Percentiles rank a stretch among this genome's conserved stretches.
Evolutionary conservation across 2,329 filamentous ascomycete species (phyloP).

Genomic region (Graphilbum sp.): DNA sequence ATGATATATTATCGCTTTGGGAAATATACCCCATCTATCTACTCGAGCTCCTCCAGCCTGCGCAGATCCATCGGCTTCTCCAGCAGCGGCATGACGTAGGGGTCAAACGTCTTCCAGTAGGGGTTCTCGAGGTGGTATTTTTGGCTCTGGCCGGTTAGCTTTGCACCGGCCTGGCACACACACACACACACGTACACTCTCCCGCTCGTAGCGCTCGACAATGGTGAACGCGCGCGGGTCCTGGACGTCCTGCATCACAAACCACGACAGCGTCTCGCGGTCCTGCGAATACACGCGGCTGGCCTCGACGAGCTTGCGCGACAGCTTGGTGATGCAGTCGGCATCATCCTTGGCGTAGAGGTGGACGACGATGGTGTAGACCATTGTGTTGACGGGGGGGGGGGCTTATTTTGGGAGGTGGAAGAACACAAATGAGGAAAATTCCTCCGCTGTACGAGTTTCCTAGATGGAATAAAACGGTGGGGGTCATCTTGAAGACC

Average conservation of each 20-base stretch:
- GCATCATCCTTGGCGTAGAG: constrained; percentile 52
- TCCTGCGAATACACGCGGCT: constrained; percentile 55
- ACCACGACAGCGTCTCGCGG: constrained; percentile 54
- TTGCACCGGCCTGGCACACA: too few relatives aligned
- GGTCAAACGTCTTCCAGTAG: constrained; percentile 63
- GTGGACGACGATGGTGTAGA: constrained; percentile 54
- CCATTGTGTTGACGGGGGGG: too few relatives aligned
- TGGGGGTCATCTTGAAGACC: too few relatives aligned
- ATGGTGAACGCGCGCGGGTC: constrained; percentile 58
- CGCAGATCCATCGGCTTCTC: constrained; percentile 54
- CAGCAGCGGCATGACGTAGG: constrained; percentile 53
- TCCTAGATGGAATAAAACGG: too few relatives aligned
- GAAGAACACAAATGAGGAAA: too few relatives aligned
- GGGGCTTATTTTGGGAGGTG: too few relatives aligned
- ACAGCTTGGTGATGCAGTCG: constrained; percentile 47
- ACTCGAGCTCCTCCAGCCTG: constrained; percentile 51
- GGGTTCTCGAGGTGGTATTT: constrained; percentile 51
- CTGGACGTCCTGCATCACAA: constrained; percentile 60
- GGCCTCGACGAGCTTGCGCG: constrained; percentile 60
- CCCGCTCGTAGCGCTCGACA: constrained; percentile 56
- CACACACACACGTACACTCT: constrained; percentile 42
- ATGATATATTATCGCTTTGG: too few relatives aligned
- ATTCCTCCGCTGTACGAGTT: too few relatives aligned
- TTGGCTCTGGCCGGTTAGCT: constrained; percentile 27
- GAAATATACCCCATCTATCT: too few relatives aligned